Conservation (phyloP, 306 rosid genomes). For the Casuarina cunninghamiana region DNA sequence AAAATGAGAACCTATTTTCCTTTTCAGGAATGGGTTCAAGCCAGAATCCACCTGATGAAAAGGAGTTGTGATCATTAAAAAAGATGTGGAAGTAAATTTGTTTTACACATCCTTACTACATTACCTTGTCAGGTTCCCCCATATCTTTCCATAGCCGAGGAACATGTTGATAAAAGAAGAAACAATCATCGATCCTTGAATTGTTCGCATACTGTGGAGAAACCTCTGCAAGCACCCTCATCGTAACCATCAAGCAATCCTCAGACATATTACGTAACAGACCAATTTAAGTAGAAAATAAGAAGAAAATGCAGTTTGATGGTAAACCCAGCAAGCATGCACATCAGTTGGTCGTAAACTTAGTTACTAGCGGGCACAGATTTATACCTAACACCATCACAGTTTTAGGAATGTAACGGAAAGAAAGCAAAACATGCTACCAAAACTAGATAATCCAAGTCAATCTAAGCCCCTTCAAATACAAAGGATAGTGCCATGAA, state of each 20-base stretch:
- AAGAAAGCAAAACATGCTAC: neutral
- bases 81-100: neutral
- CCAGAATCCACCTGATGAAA: conserved; percentile 4
- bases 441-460: neutral
- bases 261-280: neutral
- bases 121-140: conserved; percentile 79
- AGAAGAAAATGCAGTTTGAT: neutral
- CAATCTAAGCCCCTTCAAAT: neutral
- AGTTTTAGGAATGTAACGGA: neutral
- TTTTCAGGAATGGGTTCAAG: conserved; percentile 11
- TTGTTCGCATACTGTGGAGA: conserved; percentile 63
- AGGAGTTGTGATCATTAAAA: neutral
- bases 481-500: neutral
- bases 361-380: neutral
- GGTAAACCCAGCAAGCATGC: neutral
- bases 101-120: neutral
- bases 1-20: neutral
- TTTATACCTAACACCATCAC: neutral
- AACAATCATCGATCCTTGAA: conserved; percentile 87
- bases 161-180: conserved; percentile 74
- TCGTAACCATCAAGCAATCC: conserved; percentile 12
- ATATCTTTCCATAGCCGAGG: conserved; percentile 67
- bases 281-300: neutral
- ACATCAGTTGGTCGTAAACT: neutral
- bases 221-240: conserved; percentile 65